Evolutionary conservation across 176 grass and related monocot species (phyloP).

Genomic region (Rhynchospora tenuis): DNA sequence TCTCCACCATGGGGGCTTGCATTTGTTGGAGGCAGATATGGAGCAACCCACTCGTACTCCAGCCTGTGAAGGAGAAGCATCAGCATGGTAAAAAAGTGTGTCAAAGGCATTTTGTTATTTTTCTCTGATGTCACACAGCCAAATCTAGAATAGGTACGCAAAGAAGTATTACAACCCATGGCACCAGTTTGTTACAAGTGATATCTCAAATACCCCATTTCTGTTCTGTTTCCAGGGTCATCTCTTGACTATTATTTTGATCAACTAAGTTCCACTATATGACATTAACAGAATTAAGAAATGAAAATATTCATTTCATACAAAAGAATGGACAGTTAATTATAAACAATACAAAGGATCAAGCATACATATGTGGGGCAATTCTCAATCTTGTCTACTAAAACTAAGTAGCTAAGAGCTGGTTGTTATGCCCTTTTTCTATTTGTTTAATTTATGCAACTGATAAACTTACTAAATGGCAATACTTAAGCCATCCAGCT

Average conservation of each 20-base stretch:
- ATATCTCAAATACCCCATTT: background rate
- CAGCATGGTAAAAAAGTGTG: background rate
- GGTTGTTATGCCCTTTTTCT: constrained; percentile 14
- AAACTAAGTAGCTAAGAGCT: constrained; percentile 33
- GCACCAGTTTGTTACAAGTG: background rate
- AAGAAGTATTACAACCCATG: background rate
- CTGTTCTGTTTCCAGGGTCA: background rate
- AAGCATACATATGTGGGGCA: constrained; percentile 19
- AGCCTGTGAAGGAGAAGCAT: constrained; percentile 31
- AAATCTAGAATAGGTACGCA: background rate
- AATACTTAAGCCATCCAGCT: constrained; percentile 27
- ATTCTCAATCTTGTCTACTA: constrained; percentile 31
- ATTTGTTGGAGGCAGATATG: constrained; percentile 67
- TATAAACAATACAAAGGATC: background rate
- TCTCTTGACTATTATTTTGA: background rate
- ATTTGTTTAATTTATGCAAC: constrained; percentile 24
- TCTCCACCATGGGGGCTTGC: constrained; percentile 84
- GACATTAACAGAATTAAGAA: background rate
- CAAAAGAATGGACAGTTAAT: background rate
- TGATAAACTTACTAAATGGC: constrained; percentile 35
- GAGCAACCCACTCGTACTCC: constrained; percentile 70
- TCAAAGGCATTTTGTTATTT: background rate
- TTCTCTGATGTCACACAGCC: background rate
- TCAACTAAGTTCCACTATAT: constrained; percentile 1
- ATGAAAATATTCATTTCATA: background rate